phyloP scores from a whole-genome alignment of 2,329 filamentous ascomycete species.

The Botryotinia calthae region DNA sequence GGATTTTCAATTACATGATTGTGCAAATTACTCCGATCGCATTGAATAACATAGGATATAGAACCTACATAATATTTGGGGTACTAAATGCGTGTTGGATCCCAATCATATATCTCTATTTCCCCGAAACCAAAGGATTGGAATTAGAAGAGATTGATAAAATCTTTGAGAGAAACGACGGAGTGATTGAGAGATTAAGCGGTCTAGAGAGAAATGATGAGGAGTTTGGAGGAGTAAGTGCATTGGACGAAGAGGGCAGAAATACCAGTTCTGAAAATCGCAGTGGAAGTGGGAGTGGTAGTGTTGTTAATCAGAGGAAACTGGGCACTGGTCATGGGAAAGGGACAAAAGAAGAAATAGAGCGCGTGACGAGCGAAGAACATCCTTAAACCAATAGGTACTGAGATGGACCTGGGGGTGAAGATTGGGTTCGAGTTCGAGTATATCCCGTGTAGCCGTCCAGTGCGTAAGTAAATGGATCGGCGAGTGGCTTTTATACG shows the following conservation, averaged over 20 bases:
- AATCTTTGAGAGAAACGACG: neutral
- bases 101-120: constrained; percentile 60
- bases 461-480: too few relatives aligned
- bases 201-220: neutral
- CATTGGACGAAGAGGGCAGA: neutral
- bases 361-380: neutral
- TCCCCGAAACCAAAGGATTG: constrained; percentile 62
- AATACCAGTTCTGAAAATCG: neutral
- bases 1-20: constrained; percentile 54
- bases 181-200: too few relatives aligned
- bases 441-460: neutral
- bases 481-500: neutral
- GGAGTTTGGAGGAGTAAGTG: neutral
- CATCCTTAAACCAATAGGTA: neutral
- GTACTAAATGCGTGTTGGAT: constrained; percentile 38
- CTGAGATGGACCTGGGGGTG: neutral
- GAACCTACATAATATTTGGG: constrained; percentile 41
- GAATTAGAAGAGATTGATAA: constrained; percentile 61
- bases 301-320: neutral
- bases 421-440: neutral
- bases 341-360: neutral
- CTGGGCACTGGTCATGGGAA: neutral
- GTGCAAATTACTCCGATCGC: constrained; percentile 41
- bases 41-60: constrained; percentile 46
- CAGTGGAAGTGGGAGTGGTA: neutral